phyloP scores from a whole-genome alignment of 176 grass and related monocot genomes.

The Neostapfia colusana region DNA sequence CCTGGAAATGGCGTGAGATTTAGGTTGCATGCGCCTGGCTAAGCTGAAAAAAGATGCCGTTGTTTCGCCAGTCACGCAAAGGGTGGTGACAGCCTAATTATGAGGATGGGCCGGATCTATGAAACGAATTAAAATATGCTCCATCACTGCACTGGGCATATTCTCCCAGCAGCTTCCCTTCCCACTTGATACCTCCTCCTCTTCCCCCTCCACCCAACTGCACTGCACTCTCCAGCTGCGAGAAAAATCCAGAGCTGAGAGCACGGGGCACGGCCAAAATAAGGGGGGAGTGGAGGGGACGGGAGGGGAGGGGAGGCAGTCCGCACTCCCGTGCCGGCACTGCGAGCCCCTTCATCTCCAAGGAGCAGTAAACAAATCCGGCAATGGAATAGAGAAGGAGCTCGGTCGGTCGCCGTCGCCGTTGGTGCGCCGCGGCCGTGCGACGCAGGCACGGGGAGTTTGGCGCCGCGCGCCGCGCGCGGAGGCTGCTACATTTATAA shows the following conservation, averaged over 20 bases:
- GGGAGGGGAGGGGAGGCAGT: background rate
- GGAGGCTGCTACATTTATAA: constrained; percentile 6
- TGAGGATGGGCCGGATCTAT: no score
- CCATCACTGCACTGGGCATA: background rate
- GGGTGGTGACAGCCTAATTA: no score
- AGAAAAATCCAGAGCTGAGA: background rate
- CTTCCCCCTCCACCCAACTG: background rate
- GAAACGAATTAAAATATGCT: no score
- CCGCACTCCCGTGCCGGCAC: no score
- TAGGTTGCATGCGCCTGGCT: background rate
- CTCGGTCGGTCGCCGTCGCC: background rate
- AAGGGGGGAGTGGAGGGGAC: no score
- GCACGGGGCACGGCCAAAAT: background rate
- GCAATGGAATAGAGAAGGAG: background rate
- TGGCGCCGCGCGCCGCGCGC: background rate
- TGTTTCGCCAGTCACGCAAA: no score
- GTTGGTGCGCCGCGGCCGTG: constrained; percentile 19
- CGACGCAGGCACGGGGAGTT: constrained; percentile 11
- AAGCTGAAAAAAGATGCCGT: no score
- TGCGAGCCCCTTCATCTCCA: background rate
- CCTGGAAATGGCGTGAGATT: background rate
- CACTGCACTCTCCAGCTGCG: background rate
- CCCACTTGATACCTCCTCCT: constrained; percentile 14
- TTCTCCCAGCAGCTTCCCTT: constrained; percentile 30
- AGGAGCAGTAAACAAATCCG: background rate